phyloP scores from a whole-genome alignment of 441 rosid species.

The Metrosideros polymorpha region DNA sequence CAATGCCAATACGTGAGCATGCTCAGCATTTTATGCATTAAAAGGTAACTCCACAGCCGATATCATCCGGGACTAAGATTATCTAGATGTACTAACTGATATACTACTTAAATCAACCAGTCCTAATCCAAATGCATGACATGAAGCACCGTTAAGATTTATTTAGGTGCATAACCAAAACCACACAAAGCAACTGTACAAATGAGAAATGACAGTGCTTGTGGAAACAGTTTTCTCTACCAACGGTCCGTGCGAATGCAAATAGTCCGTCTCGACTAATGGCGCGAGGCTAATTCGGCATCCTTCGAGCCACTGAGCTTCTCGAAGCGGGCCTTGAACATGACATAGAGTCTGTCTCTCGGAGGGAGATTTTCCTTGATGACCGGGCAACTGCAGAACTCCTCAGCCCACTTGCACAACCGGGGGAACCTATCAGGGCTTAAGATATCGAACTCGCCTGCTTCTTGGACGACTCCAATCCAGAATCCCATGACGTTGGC shows the following conservation, averaged over 20 bases:
- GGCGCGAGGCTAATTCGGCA: neutral
- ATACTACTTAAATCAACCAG: neutral
- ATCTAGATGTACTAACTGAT: neutral
- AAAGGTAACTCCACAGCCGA: neutral
- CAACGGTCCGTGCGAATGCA: neutral
- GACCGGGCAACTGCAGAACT: neutral
- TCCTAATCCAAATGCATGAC: neutral
- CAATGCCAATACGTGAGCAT: neutral
- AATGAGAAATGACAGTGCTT: neutral
- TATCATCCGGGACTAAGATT: no score
- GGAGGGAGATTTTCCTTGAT: neutral
- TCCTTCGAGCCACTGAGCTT: neutral
- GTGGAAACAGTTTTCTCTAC: neutral
- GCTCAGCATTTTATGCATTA: neutral
- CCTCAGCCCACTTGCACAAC: neutral
- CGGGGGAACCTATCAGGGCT: neutral
- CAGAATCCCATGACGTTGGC: neutral
- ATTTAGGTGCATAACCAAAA: neutral
- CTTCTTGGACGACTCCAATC: neutral
- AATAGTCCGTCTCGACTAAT: neutral
- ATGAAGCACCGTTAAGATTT: neutral
- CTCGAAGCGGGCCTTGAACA: neutral
- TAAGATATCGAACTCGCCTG: neutral
- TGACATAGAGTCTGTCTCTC: neutral
- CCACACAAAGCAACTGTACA: neutral